Evolutionary conservation across 768 basidiomycete genomes (phyloP), one percentile per base, ranked within the genome.

Genomic region (Infundibulicybe gibba): DNA sequence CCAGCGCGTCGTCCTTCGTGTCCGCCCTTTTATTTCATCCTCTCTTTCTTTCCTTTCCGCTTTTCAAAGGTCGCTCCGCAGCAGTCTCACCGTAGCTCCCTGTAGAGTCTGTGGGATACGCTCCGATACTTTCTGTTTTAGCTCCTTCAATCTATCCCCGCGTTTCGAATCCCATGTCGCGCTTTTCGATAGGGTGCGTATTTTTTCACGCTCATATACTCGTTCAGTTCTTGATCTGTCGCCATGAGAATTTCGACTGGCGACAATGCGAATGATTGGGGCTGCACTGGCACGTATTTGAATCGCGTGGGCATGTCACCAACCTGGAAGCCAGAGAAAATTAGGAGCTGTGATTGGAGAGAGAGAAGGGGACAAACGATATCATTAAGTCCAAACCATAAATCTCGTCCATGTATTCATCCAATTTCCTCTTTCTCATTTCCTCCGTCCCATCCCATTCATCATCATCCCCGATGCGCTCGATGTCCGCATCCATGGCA

Each of bases 371-470:
- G 33, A 72, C 85, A 57, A 50, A 94, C 94, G 72, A 97, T 80
- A 57, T 95, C 94, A 63, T 97, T 97, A 70, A 95, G 50, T 97
- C 95, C 14, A 98, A 74, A 32, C 76, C 84, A 61, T 94, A 87
- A 35, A 98, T 72, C 62, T 93, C 90, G 50, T 93, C 87, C 87
- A 97, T 88, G 57, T 94, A 91, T 58, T 90, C 75, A 45, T 94
- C 82, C 49, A 94, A 63, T 57, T 86, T 86, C 43, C 76, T 72
- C 64, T 93, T 92, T 44, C 90, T 78, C 80, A 90, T 90, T 58
- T 89, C 90, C 59, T 94, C 90, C n/a, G 89, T 91, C 1, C 88
- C 89, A 55, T 84, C 83, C 85, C 88, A 90, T 51, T 89, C 87
- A 15, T 81, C 82, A 5, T 77, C 80, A 32, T 79, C 72, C 10